Evolutionary conservation across 179 eudicot genomes (phyloP).

Genomic region (Vitellaria paradoxa): DNA sequence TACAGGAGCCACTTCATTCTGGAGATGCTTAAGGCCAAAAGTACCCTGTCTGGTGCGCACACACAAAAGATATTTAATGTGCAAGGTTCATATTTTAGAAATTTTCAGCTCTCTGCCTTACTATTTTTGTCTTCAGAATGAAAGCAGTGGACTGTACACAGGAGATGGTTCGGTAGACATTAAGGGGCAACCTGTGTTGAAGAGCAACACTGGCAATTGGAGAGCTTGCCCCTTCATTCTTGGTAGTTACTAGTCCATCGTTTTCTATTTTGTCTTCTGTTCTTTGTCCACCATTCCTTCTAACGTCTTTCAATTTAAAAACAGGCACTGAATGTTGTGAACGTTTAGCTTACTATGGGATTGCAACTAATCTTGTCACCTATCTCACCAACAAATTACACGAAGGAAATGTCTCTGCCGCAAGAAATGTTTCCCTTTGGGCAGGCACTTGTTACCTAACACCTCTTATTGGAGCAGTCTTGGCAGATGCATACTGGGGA

Average conservation of each 20-base stretch:
- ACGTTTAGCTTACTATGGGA: constrained; percentile 32
- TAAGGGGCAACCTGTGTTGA: constrained; percentile 24
- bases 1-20: not conserved
- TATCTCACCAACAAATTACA: constrained; percentile 31
- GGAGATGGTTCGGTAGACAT: constrained; percentile 37
- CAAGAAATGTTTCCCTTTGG: constrained; percentile 35
- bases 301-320: constrained; percentile 4
- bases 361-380: constrained; percentile 27
- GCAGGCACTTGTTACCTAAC: constrained; percentile 31
- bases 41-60: not conserved
- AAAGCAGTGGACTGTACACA: constrained; percentile 17
- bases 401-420: constrained; percentile 33
- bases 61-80: not conserved
- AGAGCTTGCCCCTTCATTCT: constrained; percentile 36
- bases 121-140: constrained; percentile 16
- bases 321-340: constrained; percentile 35
- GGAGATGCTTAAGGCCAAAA: not conserved
- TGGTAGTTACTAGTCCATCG: constrained; percentile 14
- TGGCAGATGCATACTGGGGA: constrained; percentile 36
- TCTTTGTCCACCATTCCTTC: not conserved
- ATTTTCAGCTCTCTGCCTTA: not conserved
- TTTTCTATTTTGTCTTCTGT: not conserved
- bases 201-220: constrained; percentile 36
- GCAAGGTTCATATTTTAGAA: not conserved
- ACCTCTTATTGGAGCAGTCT: constrained; percentile 32